Percentiles rank a stretch among this genome's conserved stretches.
Evolutionary conservation across 345 rosid genomes (phyloP).

Genomic region (Citrus medica): DNA sequence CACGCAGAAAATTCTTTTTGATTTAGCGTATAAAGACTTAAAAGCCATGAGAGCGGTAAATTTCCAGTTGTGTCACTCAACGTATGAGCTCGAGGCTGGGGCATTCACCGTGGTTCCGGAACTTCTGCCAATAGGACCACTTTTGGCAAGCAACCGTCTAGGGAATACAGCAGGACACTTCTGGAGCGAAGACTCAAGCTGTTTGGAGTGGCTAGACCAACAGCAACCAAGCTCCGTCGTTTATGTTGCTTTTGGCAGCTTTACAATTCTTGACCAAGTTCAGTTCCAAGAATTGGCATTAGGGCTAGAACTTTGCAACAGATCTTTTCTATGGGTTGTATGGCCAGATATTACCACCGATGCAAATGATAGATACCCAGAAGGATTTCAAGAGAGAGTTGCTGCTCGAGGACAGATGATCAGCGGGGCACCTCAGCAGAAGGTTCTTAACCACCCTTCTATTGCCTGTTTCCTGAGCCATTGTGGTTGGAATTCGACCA

Average conservation of each 20-base stretch:
- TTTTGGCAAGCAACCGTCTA: background rate
- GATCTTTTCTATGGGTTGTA: background rate
- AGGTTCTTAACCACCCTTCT: background rate
- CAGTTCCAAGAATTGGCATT: background rate
- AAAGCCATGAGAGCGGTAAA: background rate
- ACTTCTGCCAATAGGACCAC: background rate
- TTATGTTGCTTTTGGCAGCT: background rate
- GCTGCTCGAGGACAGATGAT: background rate
- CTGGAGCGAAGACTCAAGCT: background rate
- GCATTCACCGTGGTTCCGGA: background rate
- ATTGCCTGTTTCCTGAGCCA: background rate
- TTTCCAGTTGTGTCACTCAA: background rate
- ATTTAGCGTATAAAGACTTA: fast-evolving
- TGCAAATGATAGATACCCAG: background rate
- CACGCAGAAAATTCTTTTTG: too few species aligned
- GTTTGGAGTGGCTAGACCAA: background rate
- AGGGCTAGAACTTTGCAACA: background rate
- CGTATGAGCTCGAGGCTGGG: background rate
- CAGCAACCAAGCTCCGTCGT: background rate
- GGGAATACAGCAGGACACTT: background rate
- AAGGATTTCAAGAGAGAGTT: background rate
- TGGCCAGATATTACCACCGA: background rate
- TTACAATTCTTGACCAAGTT: background rate
- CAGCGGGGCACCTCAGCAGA: background rate
- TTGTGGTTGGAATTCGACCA: background rate